Evolutionary conservation across 352 stramenopile genomes (phyloP).

Genomic region (Globisporangium sylvaticum): DNA sequence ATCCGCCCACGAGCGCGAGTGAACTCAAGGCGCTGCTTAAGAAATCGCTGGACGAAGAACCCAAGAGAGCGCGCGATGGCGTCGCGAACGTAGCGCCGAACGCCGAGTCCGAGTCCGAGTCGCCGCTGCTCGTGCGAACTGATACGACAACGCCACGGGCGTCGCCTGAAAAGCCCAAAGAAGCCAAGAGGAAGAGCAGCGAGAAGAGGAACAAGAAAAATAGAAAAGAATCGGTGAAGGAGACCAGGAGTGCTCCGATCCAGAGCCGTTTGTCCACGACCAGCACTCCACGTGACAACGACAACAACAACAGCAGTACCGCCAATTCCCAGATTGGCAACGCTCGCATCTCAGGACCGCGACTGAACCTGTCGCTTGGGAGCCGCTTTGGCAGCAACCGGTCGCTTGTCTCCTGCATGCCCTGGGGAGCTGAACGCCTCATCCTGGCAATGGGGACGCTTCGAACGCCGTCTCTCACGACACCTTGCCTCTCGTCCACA

Average conservation of each 20-base stretch:
- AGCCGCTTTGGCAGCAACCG: constrained; percentile 17
- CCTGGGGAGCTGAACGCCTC: constrained; percentile 3
- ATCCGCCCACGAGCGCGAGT: constrained; percentile 5
- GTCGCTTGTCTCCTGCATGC: constrained; percentile 14
- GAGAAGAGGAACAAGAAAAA: not conserved
- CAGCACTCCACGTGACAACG: not conserved
- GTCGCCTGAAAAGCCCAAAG: constrained; percentile 11
- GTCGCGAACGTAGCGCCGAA: constrained; percentile 21
- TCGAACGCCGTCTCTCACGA: not conserved
- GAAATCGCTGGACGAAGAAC: constrained; percentile 7
- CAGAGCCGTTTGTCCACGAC: not conserved
- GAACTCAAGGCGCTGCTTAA: constrained; percentile 21
- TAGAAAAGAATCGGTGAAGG: not conserved
- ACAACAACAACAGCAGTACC: not conserved
- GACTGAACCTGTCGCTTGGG: constrained; percentile 16
- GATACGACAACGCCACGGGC: constrained; percentile 13
- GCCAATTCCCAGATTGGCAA: not conserved
- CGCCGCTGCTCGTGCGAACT: constrained; percentile 29
- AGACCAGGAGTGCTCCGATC: not conserved
- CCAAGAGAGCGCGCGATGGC: not conserved
- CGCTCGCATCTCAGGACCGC: constrained; percentile 22
- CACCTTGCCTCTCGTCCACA: not conserved
- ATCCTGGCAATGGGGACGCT: constrained; percentile 9
- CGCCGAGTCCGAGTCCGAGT: constrained; percentile 31
- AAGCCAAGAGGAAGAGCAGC: not conserved